These are phyloP conservation scores for Capsicum pubescens DNA, from an alignment of 257 asterid species.

Conservation along the genomic window DNA sequence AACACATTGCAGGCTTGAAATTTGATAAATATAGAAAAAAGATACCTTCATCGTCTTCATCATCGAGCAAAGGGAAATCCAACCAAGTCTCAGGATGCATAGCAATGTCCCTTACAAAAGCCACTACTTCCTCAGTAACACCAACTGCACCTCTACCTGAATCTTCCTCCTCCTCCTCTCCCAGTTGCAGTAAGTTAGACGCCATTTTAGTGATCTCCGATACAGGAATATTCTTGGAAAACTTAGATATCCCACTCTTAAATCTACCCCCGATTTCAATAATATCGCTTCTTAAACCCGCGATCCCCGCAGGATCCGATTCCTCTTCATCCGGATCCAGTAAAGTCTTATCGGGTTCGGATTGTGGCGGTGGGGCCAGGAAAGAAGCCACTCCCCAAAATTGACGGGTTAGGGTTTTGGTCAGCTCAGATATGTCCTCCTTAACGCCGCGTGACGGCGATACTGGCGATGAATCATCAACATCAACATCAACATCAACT, in stretches of 20 bases:
- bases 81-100: constrained; percentile 96
- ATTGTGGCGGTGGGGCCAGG: constrained; percentile 86
- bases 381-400: constrained; percentile 99
- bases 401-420: constrained; percentile 84
- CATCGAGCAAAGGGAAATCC: constrained; percentile 76
- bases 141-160: constrained; percentile 65
- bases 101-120: constrained; percentile 75
- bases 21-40: background rate
- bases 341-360: constrained; percentile 41
- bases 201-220: constrained; percentile 92
- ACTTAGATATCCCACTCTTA: constrained; percentile 77
- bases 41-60: constrained; percentile 56
- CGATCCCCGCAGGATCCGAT: constrained; percentile 38
- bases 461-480: constrained; percentile 46
- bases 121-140: constrained; percentile 82
- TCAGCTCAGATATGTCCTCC: constrained; percentile 92
- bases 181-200: constrained; percentile 80
- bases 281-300: constrained; percentile 81
- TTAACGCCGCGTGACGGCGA: constrained; percentile 85
- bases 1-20: background rate
- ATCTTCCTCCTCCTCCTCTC: constrained; percentile 70
- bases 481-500: constrained; percentile 42
- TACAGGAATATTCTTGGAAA: constrained; percentile 79
- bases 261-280: constrained; percentile 96
- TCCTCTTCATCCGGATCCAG: constrained; percentile 20